phyloP scores from a whole-genome alignment of 768 basidiomycete species.

The Saitozyma sp. region DNA sequence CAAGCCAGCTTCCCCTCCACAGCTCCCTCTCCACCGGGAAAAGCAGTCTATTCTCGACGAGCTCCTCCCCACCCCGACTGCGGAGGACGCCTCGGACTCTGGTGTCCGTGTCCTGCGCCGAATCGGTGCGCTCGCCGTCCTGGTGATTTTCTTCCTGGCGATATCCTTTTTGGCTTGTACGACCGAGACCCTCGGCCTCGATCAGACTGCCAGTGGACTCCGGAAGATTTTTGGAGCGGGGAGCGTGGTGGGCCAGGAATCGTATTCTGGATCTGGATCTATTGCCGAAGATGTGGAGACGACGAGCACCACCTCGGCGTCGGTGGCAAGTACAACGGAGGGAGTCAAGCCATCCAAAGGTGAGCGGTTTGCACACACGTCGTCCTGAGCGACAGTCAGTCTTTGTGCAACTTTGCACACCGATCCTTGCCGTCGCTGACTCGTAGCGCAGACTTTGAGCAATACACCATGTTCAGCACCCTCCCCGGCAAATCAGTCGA shows the following conservation, averaged over 20 bases:
- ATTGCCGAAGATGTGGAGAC: neutral
- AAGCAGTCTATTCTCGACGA: constrained; percentile 31
- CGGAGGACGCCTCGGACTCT: neutral
- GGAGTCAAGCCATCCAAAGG: neutral
- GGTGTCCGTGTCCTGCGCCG: constrained; percentile 17
- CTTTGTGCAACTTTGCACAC: too few relatives aligned
- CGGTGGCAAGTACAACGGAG: too few relatives aligned
- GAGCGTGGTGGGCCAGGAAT: constrained; percentile 4
- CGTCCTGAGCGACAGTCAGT: neutral
- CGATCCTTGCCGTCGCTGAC: too few relatives aligned
- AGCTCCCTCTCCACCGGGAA: neutral
- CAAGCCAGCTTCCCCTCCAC: neutral
- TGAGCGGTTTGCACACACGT: neutral
- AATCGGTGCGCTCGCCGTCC: constrained; percentile 19
- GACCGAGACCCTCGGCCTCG: neutral
- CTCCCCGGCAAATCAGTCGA: constrained; percentile 35
- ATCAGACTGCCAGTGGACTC: constrained; percentile 10
- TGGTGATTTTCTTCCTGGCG: constrained; percentile 29
- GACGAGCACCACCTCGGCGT: neutral
- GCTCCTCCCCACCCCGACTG: constrained; percentile 21
- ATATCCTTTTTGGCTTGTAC: constrained; percentile 23
- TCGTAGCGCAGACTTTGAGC: constrained; percentile 42
- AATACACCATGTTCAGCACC: constrained; percentile 47
- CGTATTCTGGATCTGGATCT: neutral
- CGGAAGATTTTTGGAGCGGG: constrained; percentile 7